Percentiles rank a stretch among this genome's conserved stretches.
These are phyloP conservation scores for Raphanus sativus DNA, from an alignment of 345 rosid species.

Conservation along the genomic window DNA sequence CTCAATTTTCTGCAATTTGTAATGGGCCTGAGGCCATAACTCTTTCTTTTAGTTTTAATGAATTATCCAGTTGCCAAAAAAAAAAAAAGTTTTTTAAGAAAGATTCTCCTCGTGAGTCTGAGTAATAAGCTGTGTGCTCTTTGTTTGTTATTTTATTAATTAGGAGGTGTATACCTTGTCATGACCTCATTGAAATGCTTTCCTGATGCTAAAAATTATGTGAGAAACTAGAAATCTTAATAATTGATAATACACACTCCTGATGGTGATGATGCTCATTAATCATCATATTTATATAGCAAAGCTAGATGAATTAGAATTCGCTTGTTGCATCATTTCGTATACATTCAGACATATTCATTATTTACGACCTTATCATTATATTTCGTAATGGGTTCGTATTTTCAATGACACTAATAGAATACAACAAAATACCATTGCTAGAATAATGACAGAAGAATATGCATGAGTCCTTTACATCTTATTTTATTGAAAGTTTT, in stretches of 20 bases:
- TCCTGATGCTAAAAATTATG: constrained; percentile 30
- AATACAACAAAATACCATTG: constrained; percentile 29
- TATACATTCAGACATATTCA: constrained; percentile 26
- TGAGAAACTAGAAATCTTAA: neutral
- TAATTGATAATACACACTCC: neutral
- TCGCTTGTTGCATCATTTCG: constrained; percentile 12
- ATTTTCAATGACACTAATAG: constrained; percentile 35
- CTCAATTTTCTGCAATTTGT: too few relatives aligned
- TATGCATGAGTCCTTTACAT: constrained; percentile 18
- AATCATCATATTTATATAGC: constrained; percentile 17
- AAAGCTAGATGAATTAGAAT: constrained; percentile 7
- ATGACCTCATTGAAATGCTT: constrained; percentile 30
- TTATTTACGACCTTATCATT: constrained; percentile 41
- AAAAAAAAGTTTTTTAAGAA: too few relatives aligned
- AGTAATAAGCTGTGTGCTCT: constrained; percentile 15
- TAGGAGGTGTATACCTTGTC: neutral
- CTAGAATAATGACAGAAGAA: constrained; percentile 29
- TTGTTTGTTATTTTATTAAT: neutral
- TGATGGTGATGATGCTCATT: constrained; percentile 9
- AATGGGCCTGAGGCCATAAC: too few relatives aligned
- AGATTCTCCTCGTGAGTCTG: constrained; percentile 33
- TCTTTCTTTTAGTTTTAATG: too few relatives aligned
- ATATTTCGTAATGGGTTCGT: constrained; percentile 51
- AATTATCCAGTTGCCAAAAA: too few relatives aligned
- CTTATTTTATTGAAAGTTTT: neutral